Evolutionary conservation across 2,329 filamentous ascomycete genomes (phyloP), one percentile per base, ranked within the genome.

Genomic region (Ophiostoma perfectum): DNA sequence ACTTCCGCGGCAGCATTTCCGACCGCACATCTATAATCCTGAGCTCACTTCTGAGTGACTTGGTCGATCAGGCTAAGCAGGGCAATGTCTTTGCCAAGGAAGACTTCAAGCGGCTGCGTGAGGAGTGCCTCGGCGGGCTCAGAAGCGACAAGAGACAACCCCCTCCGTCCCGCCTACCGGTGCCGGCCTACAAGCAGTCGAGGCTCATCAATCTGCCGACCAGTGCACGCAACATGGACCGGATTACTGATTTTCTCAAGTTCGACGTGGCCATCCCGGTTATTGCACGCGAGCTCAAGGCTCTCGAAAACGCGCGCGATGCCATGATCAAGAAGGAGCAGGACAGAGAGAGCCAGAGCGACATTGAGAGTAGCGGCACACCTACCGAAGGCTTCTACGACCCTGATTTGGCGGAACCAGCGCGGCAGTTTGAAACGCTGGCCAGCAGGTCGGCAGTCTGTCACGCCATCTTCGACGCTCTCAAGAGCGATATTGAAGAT

Each of bases 171-270:
- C 71, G 0, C 70, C 78, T 14, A 69, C 69, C 73, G 0, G 77
- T 81, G 0, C 83, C 82, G 0, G 74, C 76, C 0, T 86, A 87
- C 72, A 80, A 81, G 67, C 76, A 75, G 3, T 76, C 79, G 0
- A 71, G 72, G 42, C 42, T 70, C 70, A n/a, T 60, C 9, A 36
- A 60, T 14, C 11, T 60, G 9, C 55, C 55, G 27, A 4, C 60
- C 9, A n/a, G 16, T 14, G 38, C n/a, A 2, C 62, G 41, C 9
- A 64, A 64, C 6, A 42, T 72, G 1, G 66, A 70, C 0, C 85
- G 90, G 68, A 84, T 91, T 3, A 80, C 90, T 5, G 89, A 92
- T 73, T 80, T 82, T 49, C 78, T 92, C 7, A 87, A 84, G 71
- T 89, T 87, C 18, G 71, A 76, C 0, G 78, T 87, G 1, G 82